phyloP scores from a whole-genome alignment of 2,329 filamentous ascomycete genomes.

The Diaporthe vaccinii region DNA sequence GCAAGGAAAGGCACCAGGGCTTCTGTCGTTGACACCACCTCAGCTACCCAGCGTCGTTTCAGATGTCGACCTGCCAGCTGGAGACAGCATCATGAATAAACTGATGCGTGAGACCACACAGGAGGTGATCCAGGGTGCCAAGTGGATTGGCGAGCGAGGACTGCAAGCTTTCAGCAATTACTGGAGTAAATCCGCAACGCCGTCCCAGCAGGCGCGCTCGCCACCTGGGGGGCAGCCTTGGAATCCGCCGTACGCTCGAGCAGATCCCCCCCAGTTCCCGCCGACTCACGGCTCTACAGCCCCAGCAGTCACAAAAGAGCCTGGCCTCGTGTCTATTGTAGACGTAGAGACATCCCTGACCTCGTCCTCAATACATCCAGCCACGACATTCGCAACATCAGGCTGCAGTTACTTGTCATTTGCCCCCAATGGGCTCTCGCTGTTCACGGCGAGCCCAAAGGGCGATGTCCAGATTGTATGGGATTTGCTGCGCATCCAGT shows the following conservation, averaged over 20 bases:
- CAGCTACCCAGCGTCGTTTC: slow-evolving; percentile 77
- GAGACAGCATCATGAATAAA: slow-evolving; percentile 80
- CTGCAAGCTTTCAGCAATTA: slow-evolving; percentile 85
- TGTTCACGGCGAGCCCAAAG: slow-evolving; percentile 85
- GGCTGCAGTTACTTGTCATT: slow-evolving; percentile 88
- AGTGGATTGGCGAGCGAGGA: slow-evolving; percentile 83
- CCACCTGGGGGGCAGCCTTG: slow-evolving; percentile 62
- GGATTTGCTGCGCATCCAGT: slow-evolving; percentile 79
- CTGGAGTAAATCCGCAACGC: slow-evolving; percentile 72
- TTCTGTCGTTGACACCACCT: slow-evolving; percentile 74
- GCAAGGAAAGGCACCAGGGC: slow-evolving; percentile 67
- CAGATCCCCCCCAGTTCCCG: slow-evolving; percentile 73
- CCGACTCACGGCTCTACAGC: slow-evolving; percentile 79
- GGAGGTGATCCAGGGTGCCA: slow-evolving; percentile 80
- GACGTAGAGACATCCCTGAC: slow-evolving; percentile 74
- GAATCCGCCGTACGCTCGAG: slow-evolving; percentile 58
- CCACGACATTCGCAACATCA: slow-evolving; percentile 79
- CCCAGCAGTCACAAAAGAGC: slow-evolving; percentile 72
- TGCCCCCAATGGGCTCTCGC: slow-evolving; percentile 77
- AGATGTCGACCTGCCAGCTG: slow-evolving; percentile 78
- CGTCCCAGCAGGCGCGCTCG: slow-evolving; percentile 61
- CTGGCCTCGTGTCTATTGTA: slow-evolving; percentile 80
- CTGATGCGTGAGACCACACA: slow-evolving; percentile 85
- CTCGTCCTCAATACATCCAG: slow-evolving; percentile 69
- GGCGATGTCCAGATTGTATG: slow-evolving; percentile 88